Conservation (phyloP, 805 yeast genomes). For the Maudiozyma turicensis region DNA sequence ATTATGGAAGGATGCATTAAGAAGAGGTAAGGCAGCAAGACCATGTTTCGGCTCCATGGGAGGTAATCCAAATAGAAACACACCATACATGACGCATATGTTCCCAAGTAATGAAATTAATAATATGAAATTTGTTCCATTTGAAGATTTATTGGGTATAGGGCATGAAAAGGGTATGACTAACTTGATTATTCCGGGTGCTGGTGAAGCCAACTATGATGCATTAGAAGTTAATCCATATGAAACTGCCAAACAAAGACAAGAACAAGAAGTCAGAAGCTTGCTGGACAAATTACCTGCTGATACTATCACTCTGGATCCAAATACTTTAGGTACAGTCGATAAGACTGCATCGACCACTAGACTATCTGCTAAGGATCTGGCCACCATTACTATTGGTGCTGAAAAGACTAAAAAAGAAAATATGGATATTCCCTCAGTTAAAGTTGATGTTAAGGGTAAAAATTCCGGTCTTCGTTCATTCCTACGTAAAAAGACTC, state of each 20-base stretch:
- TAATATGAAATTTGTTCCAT: conserved; percentile 72
- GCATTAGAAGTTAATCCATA: conserved; percentile 88
- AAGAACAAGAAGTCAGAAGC: conserved; percentile 79
- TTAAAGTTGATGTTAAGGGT: conserved; percentile 62
- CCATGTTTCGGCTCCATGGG: conserved; percentile 39
- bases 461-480: conserved; percentile 78
- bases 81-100: conserved; percentile 89
- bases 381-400: conserved; percentile 34
- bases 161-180: conserved; percentile 74
- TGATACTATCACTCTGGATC: conserved; percentile 88
- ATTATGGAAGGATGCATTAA: conserved; percentile 82
- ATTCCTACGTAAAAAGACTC: conserved; percentile 71
- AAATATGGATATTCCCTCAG: conserved; percentile 42
- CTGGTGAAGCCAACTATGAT: conserved; percentile 97
- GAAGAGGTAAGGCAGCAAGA: conserved; percentile 32
- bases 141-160: conserved; percentile 89
- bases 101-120: conserved; percentile 68
- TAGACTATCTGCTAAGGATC: conserved; percentile 55
- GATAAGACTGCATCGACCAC: conserved; percentile 55
- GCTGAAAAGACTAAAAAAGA: conserved; percentile 30
- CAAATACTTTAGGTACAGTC: conserved; percentile 75
- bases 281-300: conserved; percentile 83
- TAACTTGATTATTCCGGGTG: conserved; percentile 88
- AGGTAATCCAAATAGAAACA: conserved; percentile 30
- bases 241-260: conserved; percentile 86